phyloP scores from a whole-genome alignment of 352 stramenopile species.

The Nothophytophthora sp. region DNA sequence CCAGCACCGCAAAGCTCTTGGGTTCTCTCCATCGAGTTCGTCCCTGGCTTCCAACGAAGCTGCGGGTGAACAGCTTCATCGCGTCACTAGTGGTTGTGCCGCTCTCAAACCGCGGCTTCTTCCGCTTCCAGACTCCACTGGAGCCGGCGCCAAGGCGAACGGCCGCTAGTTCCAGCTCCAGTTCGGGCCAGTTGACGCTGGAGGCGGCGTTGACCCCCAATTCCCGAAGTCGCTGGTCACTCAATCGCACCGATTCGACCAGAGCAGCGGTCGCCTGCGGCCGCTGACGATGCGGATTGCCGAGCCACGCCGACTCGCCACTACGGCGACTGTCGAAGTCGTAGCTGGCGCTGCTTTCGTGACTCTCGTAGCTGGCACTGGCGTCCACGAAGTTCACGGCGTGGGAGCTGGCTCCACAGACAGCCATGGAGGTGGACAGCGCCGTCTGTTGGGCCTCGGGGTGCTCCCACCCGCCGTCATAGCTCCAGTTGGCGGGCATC shows the following conservation, averaged over 20 bases:
- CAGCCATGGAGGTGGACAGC: slow-evolving; percentile 10
- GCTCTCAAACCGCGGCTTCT: slow-evolving; percentile 20
- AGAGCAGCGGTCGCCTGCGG: slow-evolving; percentile 10
- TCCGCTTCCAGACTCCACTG: slow-evolving; percentile 33
- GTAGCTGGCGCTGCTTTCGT: slow-evolving; percentile 20
- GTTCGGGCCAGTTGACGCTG: slow-evolving; percentile 34
- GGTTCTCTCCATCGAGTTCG: slow-evolving; percentile 33
- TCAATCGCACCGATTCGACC: slow-evolving; percentile 25
- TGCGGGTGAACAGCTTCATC: slow-evolving; percentile 32
- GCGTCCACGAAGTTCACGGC: slow-evolving; percentile 24
- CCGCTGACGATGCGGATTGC: slow-evolving; percentile 11
- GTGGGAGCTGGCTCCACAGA: slow-evolving; percentile 12
- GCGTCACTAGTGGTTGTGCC: slow-evolving; percentile 14
- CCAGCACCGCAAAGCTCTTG: slow-evolving; percentile 32
- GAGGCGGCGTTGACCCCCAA: slow-evolving; percentile 26
- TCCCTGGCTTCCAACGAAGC: slow-evolving; percentile 16
- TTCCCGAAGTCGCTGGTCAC: slow-evolving; percentile 42
- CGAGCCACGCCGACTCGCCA: slow-evolving; percentile 17
- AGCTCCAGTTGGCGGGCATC: too few species aligned
- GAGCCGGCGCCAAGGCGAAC: slow-evolving; percentile 16
- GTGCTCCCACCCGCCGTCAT: too few species aligned
- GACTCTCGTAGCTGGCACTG: slow-evolving; percentile 28
- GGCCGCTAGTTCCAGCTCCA: slow-evolving; percentile 33
- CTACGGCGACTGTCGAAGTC: slow-evolving; percentile 18
- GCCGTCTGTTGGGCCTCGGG: too few species aligned